Conservation (phyloP, 139 green algal genomes). For the Astrephomene gubernaculifera region DNA sequence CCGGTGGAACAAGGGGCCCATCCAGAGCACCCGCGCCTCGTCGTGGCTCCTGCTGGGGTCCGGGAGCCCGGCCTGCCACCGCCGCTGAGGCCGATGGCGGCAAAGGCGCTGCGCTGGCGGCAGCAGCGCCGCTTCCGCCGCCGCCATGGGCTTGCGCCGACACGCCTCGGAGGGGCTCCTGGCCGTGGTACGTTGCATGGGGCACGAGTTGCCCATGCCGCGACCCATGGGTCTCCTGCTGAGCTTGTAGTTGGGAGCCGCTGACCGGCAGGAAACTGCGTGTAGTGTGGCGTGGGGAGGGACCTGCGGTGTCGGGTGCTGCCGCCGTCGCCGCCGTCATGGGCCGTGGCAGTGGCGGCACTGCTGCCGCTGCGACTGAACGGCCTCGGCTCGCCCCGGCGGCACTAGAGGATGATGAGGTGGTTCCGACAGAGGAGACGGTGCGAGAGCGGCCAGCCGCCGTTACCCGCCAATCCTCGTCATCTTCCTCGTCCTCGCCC, state of each 20-base stretch:
- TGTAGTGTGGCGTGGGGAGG: slow-evolving; percentile 23
- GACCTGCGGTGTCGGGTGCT: no score
- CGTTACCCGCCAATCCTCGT: background rate
- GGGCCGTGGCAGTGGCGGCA: no score
- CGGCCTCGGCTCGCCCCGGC: background rate
- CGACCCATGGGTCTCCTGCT: no score
- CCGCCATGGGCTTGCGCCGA: background rate
- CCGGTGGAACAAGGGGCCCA: slow-evolving; percentile 7
- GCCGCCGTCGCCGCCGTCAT: no score
- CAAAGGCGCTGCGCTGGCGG: background rate
- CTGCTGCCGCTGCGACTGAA: no score
- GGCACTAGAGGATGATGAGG: background rate
- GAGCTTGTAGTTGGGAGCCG: background rate
- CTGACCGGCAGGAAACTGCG: slow-evolving; percentile 5
- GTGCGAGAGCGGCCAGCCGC: background rate
- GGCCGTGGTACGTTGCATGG: no score
- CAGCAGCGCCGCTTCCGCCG: background rate
- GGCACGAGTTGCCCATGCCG: no score
- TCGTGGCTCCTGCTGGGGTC: background rate
- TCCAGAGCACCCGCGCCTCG: background rate
- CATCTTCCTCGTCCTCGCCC: background rate
- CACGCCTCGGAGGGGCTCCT: background rate
- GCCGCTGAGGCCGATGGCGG: background rate
- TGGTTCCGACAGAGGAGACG: background rate
- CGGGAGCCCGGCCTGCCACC: no score